Percentiles rank a stretch among this genome's conserved stretches.
Evolutionary conservation across 1,284 basidiomycete species (phyloP).

Genomic region (Leccinum colubrinum): DNA sequence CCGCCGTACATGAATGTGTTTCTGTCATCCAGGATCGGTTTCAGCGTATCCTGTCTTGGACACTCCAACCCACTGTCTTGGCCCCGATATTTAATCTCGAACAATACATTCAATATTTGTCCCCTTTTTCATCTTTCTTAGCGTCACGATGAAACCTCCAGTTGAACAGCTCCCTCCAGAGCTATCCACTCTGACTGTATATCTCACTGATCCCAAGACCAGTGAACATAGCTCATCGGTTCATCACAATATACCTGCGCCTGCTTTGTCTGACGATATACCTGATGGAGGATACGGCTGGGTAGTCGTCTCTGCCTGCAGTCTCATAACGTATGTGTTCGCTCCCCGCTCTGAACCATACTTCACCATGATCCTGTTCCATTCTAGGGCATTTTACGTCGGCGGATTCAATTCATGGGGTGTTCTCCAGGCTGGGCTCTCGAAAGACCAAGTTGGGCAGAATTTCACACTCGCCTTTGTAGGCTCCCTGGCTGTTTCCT

Average conservation of each 20-base stretch:
- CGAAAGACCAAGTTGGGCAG: constrained; percentile 21
- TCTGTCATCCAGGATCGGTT: background rate
- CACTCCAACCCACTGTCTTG: background rate
- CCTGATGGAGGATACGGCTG: constrained; percentile 26
- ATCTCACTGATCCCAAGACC: background rate
- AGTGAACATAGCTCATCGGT: background rate
- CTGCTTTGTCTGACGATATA: constrained; percentile 4
- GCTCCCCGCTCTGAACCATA: background rate
- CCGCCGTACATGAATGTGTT: background rate
- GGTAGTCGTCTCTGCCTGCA: constrained; percentile 21
- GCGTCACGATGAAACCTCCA: background rate
- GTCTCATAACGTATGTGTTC: constrained; percentile 22
- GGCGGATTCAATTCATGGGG: constrained; percentile 33
- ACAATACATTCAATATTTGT: background rate
- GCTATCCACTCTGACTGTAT: background rate
- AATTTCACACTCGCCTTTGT: constrained; percentile 32
- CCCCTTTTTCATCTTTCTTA: background rate
- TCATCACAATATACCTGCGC: background rate
- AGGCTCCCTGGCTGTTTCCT: constrained; percentile 29
- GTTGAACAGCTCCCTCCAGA: background rate
- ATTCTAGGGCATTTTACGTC: constrained; percentile 21
- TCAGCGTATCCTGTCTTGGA: constrained; percentile 8
- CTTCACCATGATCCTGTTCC: background rate
- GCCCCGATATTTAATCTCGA: constrained; percentile 2
- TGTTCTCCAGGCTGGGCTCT: constrained; percentile 28